Evolutionary conservation across 23 red algal genomes (phyloP), one percentile per base, ranked within the genome.

Genomic region (Chondrus crispus): DNA sequence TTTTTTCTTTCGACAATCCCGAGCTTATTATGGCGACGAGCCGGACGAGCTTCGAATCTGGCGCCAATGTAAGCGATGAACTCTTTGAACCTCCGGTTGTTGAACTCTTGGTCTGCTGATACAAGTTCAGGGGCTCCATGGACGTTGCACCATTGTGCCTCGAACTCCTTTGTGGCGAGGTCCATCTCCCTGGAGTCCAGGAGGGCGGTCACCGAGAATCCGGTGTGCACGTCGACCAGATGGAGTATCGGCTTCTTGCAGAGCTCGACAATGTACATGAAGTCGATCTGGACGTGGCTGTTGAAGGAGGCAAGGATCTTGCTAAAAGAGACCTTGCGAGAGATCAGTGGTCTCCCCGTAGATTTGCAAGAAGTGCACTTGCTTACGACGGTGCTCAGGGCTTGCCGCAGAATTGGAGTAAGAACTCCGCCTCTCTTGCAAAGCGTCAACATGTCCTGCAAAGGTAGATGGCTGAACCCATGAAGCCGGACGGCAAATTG

Each of bases 1-100:
- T 74, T 74, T 41, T 74, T 74, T 38, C 68, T 74, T 41, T 74
- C 68, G 19, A 74, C 68, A 39, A 36, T 74, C n/a, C 68, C 68
- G 39, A 18, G 19, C 24, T 74, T 74, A 16, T 74, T 74, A 41
- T 74, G 68, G 39, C 6, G 3, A 3, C 68, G 68, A 5, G 35
- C 4, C 46, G 68, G 68, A 32, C n/a, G 68, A 19, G 68, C 36
- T 74, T 5, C 20, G 68, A 74, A 74, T 14, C 35, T 74, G n/a
- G 46, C 46, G 18, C 35, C 35, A n/a, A 10, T 33, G 8, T 39
- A 43, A 41, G 5, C n/a, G 22, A 74, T 28, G 68, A 32, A 35
- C 22, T 74, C n/a, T n/a, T n/a, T n/a, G n/a, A 66, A 66, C 0
- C 10, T 20, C 60, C 35, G 26, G 0, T 66, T 66, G 35, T 30